Percentiles rank a stretch among this genome's conserved stretches.
Conservation (phyloP, 176 grass and related monocot genomes). For the Sorghum bicolor region DNA sequence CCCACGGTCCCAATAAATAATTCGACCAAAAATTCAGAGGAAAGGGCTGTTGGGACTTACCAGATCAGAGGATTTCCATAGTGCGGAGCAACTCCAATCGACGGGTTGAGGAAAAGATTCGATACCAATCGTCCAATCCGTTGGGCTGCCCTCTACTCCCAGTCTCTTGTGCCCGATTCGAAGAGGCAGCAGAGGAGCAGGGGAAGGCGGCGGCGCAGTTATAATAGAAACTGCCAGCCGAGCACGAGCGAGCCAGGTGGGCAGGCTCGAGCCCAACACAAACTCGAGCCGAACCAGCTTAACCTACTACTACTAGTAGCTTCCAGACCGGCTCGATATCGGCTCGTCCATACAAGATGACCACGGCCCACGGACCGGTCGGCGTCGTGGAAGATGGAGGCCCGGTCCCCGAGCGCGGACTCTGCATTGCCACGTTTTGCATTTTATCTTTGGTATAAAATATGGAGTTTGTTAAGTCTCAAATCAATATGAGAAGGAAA, state of each 20-base stretch:
- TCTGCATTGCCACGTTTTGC: no score
- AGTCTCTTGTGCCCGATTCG: conserved; percentile 2
- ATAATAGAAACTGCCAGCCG: background rate
- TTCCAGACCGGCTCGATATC: background rate
- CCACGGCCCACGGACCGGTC: background rate
- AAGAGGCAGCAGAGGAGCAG: background rate
- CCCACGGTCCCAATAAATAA: background rate
- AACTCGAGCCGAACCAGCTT: background rate
- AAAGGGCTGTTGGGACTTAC: background rate
- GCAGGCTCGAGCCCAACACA: background rate
- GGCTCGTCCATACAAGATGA: background rate
- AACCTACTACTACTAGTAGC: background rate
- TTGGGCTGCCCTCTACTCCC: background rate
- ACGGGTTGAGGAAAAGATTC: background rate
- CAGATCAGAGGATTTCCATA: background rate
- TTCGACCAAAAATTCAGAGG: background rate
- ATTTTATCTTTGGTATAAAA: no score
- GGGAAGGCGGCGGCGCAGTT: conserved; percentile 2
- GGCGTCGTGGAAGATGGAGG: no score
- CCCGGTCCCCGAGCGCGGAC: background rate
- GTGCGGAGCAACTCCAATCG: background rate
- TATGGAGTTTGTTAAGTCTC: no score
- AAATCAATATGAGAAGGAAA: no score
- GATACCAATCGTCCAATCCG: background rate
- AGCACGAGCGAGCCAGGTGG: background rate